Evolutionary conservation across 2,329 filamentous ascomycete species (phyloP).

Genomic region (Hypoxylon sp.): DNA sequence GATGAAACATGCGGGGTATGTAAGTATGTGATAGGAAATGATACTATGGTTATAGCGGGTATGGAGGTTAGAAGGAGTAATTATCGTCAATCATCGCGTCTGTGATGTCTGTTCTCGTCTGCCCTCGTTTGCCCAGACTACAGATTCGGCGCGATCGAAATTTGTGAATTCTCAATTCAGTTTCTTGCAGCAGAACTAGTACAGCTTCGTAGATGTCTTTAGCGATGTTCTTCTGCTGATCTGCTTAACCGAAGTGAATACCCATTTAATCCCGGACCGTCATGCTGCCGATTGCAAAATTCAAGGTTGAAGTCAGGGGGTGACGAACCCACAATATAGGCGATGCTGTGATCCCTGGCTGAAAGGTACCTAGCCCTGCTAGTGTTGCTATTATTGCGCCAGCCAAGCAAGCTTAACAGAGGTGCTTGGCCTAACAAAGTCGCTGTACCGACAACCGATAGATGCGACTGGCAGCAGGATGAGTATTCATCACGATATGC

Average conservation of each 20-base stretch:
- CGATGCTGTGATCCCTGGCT: constrained; percentile 16
- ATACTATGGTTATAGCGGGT: constrained; percentile 12
- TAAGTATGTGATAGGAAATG: constrained; percentile 36
- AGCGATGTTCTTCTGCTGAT: constrained; percentile 18
- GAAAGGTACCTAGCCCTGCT: constrained; percentile 25
- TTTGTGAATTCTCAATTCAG: constrained; percentile 31
- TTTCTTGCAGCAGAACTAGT: constrained; percentile 28
- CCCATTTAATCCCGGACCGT: constrained; percentile 28
- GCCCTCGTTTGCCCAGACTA: neutral
- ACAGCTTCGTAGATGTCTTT: constrained; percentile 9
- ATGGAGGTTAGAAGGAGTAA: constrained; percentile 16
- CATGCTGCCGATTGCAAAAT: constrained; percentile 25
- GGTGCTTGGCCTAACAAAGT: constrained; percentile 16
- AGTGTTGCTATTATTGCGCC: constrained; percentile 22
- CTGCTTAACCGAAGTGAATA: constrained; percentile 36
- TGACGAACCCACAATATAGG: constrained; percentile 15
- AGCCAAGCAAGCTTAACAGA: constrained; percentile 15
- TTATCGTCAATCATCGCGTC: constrained; percentile 25
- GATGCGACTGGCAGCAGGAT: neutral
- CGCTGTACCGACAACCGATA: constrained; percentile 2
- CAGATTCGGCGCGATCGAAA: constrained; percentile 17
- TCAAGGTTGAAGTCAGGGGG: constrained; percentile 30
- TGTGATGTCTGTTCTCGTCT: constrained; percentile 5
- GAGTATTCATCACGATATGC: constrained; percentile 3
- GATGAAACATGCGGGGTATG: constrained; percentile 45